Evolutionary conservation across 2,329 filamentous ascomycete species (phyloP).

Genomic region (Penicillium brevicompactum): DNA sequence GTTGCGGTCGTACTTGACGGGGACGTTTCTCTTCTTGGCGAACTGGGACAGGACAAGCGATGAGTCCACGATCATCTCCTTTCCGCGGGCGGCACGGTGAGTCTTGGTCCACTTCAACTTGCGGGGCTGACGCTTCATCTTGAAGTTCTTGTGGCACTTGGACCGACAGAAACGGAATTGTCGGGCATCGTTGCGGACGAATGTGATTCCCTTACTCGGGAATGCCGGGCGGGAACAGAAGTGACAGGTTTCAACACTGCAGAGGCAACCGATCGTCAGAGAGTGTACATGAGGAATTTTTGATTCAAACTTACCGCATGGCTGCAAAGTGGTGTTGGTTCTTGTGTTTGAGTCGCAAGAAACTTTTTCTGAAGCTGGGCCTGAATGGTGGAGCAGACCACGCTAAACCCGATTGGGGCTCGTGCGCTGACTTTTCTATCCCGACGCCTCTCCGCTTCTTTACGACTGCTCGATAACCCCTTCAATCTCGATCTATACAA

Average conservation of each 20-base stretch:
- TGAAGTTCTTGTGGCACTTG: slow-evolving; percentile 78
- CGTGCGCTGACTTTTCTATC: slow-evolving; percentile 43
- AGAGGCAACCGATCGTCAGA: not conserved
- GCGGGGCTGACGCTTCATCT: slow-evolving; percentile 97
- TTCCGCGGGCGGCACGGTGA: slow-evolving; percentile 81
- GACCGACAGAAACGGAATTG: slow-evolving; percentile 68
- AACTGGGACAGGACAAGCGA: slow-evolving; percentile 75
- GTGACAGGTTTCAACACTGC: slow-evolving; percentile 64
- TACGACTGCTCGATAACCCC: slow-evolving; percentile 8
- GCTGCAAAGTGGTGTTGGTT: slow-evolving; percentile 24
- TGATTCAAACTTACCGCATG: slow-evolving; percentile 25
- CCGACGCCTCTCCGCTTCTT: slow-evolving; percentile 15
- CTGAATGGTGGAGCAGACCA: slow-evolving; percentile 28
- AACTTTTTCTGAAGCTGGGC: slow-evolving; percentile 27
- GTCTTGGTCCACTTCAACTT: slow-evolving; percentile 98
- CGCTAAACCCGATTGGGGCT: slow-evolving; percentile 38
- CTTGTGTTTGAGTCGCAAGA: slow-evolving; percentile 22
- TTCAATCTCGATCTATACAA: slow-evolving; percentile 20
- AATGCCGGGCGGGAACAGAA: slow-evolving; percentile 72
- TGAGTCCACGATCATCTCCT: slow-evolving; percentile 88
- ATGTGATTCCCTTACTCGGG: slow-evolving; percentile 67
- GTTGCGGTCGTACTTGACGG: slow-evolving; percentile 93
- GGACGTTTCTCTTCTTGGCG: slow-evolving; percentile 88
- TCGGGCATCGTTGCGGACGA: slow-evolving; percentile 67
- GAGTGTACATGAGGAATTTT: not conserved